Evolutionary conservation across 306 rosid genomes (phyloP).

Genomic region (Psophocarpus tetragonolobus): DNA sequence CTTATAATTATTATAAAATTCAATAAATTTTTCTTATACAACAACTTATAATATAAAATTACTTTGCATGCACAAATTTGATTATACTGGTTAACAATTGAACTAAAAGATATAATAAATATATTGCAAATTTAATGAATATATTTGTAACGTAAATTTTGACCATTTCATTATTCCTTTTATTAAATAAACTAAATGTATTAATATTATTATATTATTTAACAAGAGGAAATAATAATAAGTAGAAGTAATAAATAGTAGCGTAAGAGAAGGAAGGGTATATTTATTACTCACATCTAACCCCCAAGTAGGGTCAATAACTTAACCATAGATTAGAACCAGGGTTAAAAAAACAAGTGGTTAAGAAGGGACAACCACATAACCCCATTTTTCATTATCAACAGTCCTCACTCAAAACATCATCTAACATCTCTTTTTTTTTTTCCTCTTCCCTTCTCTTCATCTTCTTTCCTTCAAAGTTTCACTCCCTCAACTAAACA

Average conservation of each 20-base stretch:
- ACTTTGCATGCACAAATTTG: too few species aligned
- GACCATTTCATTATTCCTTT: not conserved
- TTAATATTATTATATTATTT: not conserved
- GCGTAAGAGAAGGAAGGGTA: not conserved
- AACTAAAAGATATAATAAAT: too few species aligned
- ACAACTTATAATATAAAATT: too few species aligned
- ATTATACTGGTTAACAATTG: too few species aligned
- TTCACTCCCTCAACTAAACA: too few species aligned
- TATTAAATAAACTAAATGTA: not conserved
- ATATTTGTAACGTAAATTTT: not conserved
- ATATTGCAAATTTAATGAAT: not conserved
- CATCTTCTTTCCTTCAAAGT: too few species aligned
- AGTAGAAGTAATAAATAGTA: constrained; percentile 8
- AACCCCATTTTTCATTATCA: constrained; percentile 73
- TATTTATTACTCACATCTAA: constrained; percentile 77
- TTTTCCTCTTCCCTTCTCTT: not conserved
- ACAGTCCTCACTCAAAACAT: constrained; percentile 64
- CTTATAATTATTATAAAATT: too few species aligned
- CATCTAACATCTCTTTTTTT: constrained; percentile 17
- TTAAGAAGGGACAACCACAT: constrained; percentile 87
- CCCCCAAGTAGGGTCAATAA: constrained; percentile 63
- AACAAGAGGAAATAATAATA: not conserved
- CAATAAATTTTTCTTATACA: too few species aligned
- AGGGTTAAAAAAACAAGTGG: constrained; percentile 86
- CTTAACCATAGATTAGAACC: constrained; percentile 92